These are phyloP conservation scores for Yamadazyma trypodendri DNA, from an alignment of 1,139 yeast genomes.

Conservation along the genomic window DNA sequence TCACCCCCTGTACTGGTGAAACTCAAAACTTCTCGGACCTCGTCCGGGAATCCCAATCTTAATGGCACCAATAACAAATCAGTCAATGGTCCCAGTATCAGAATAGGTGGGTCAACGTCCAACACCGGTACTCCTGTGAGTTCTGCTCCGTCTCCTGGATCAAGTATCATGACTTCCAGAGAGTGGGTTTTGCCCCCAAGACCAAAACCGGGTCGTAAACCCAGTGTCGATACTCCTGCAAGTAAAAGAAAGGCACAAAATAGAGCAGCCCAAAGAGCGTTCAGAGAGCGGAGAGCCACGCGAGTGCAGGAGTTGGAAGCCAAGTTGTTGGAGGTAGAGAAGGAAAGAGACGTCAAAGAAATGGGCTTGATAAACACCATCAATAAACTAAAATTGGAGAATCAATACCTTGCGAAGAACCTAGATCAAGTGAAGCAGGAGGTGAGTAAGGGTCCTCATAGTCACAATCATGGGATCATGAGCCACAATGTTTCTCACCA, in stretches of 20 bases:
- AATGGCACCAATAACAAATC: neutral
- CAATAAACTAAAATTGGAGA: conserved; percentile 40
- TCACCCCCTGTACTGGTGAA: conserved; percentile 16
- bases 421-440: conserved; percentile 37
- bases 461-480: neutral
- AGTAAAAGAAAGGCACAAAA: conserved; percentile 88
- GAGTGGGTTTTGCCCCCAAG: conserved; percentile 92
- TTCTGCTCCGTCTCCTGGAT: conserved; percentile 1
- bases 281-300: conserved; percentile 77
- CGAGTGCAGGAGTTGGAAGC: conserved; percentile 49
- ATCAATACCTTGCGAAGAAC: conserved; percentile 34
- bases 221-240: conserved; percentile 71
- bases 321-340: conserved; percentile 58
- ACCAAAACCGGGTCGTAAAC: conserved; percentile 89
- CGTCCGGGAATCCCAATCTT: neutral
- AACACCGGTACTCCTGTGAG: conserved; percentile 2
- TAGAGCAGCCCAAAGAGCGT: conserved; percentile 93
- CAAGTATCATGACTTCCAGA: conserved; percentile 63
- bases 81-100: neutral
- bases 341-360: conserved; percentile 61
- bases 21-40: too few species aligned
- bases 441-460: conserved; percentile 14
- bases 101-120: conserved; percentile 5
- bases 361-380: conserved; percentile 56
- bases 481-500: conserved; percentile 1